Evolutionary conservation across 441 rosid genomes (phyloP).

Genomic region (Jatropha podagrica): DNA sequence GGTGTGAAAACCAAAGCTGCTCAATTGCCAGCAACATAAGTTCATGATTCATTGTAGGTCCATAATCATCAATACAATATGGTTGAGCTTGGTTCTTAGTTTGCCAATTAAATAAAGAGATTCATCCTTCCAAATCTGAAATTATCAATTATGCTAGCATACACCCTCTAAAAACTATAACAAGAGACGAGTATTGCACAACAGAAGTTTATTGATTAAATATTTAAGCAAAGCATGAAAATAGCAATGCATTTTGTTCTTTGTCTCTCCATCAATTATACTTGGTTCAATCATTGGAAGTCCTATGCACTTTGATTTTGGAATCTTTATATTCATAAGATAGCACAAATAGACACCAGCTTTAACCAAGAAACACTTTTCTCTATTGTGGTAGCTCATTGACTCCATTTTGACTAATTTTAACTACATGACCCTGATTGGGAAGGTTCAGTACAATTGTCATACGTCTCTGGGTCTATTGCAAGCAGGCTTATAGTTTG

Average conservation of each 20-base stretch:
- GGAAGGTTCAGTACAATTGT: too few relatives aligned
- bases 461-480: not conserved
- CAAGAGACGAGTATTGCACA: not conserved
- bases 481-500: not conserved
- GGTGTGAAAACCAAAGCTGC: not conserved
- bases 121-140: not conserved
- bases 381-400: not conserved
- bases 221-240: not conserved
- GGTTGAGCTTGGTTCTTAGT: not conserved
- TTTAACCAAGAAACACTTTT: not conserved
- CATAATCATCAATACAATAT: not conserved
- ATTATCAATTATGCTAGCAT: not conserved
- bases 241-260: not conserved
- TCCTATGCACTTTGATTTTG: not conserved
- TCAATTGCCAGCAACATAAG: not conserved
- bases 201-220: not conserved
- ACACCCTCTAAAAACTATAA: not conserved
- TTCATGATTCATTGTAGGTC: not conserved
- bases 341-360: not conserved
- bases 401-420: not conserved
- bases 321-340: not conserved
- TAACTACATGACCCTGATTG: not conserved
- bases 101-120: not conserved
- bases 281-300: not conserved
- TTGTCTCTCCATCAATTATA: not conserved